Conservation (phyloP, 805 yeast species). For the Barnettozyma salicaria region DNA sequence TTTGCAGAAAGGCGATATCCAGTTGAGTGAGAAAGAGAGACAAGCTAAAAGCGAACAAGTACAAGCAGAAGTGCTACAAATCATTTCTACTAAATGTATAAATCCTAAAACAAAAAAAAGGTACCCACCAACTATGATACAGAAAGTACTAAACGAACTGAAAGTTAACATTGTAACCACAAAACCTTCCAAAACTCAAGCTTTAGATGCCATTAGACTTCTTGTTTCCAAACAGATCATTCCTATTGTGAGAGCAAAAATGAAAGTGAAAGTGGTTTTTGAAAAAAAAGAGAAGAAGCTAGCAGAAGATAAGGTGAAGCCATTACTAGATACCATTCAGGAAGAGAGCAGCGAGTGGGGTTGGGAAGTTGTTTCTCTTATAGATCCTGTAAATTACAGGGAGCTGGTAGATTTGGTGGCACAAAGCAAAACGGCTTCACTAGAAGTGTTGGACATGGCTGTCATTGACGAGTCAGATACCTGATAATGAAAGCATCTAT, state of each 20-base stretch:
- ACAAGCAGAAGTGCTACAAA: conserved; percentile 75
- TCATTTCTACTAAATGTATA: conserved; percentile 83
- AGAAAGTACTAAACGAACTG: conserved; percentile 71
- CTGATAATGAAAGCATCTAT: conserved; percentile 5
- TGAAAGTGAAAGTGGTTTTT: conserved; percentile 72
- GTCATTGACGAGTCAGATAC: conserved; percentile 59
- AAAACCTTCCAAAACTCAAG: conserved; percentile 79
- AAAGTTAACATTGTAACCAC: conserved; percentile 73
- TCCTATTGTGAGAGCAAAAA: conserved; percentile 90
- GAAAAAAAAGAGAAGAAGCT: conserved; percentile 46
- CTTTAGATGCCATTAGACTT: conserved; percentile 81
- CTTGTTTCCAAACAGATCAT: conserved; percentile 74
- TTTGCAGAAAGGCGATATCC: conserved; percentile 86
- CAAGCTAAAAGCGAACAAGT: conserved; percentile 65
- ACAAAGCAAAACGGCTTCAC: conserved; percentile 49
- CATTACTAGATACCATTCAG: conserved; percentile 38
- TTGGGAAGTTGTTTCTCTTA: conserved; percentile 59
- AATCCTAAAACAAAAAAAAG: conserved; percentile 86
- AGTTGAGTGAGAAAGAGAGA: conserved; percentile 89
- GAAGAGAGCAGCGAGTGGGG: conserved; percentile 37
- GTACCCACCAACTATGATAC: conserved; percentile 92
- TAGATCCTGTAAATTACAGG: conserved; percentile 82
- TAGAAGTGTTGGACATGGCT: conserved; percentile 87
- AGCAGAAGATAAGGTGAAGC: conserved; percentile 37
- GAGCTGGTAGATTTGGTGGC: conserved; percentile 55